Evolutionary conservation across 768 basidiomycete species (phyloP).

Genomic region (Xerocomellus dryophilus): DNA sequence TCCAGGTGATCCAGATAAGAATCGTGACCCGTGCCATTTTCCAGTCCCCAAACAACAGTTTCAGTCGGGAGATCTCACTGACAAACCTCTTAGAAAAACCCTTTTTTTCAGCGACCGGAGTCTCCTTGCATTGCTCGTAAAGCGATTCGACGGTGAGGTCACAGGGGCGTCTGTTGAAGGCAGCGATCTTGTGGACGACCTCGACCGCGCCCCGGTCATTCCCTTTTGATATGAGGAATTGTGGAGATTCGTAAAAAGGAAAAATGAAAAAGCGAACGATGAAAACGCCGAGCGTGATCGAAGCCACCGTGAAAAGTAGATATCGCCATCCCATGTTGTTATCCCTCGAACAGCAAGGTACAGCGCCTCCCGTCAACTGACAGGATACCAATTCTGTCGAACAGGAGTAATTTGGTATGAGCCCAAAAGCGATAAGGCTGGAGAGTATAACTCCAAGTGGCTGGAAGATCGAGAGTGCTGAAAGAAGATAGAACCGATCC

Average conservation of each 20-base stretch:
- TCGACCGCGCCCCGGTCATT: slow-evolving; percentile 14
- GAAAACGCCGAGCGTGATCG: slow-evolving; percentile 14
- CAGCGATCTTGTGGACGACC: slow-evolving; percentile 13
- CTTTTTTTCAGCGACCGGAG: neutral
- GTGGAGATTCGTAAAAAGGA: slow-evolving; percentile 15
- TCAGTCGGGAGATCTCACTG: slow-evolving; percentile 12
- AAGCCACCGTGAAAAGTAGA: slow-evolving; percentile 4
- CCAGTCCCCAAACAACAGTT: slow-evolving; percentile 15
- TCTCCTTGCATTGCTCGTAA: slow-evolving; percentile 3
- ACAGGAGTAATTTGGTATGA: slow-evolving; percentile 18
- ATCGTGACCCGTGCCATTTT: slow-evolving; percentile 8
- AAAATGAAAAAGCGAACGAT: slow-evolving; percentile 17
- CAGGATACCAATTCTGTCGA: slow-evolving; percentile 9
- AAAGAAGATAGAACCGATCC: slow-evolving; percentile 16
- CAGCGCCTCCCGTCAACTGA: slow-evolving; percentile 5
- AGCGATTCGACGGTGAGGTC: slow-evolving; percentile 16
- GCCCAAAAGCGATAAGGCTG: slow-evolving; percentile 5
- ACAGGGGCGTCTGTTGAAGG: slow-evolving; percentile 8
- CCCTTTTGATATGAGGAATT: slow-evolving; percentile 14
- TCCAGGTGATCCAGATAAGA: slow-evolving; percentile 14
- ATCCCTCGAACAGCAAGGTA: slow-evolving; percentile 16
- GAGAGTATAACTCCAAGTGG: neutral
- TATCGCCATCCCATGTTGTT: slow-evolving; percentile 24
- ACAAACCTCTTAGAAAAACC: neutral
- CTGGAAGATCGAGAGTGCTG: slow-evolving; percentile 10